Base-by-base conservation (phyloP, 164 flowering plant species). In the Akebia trifoliata region DNA sequence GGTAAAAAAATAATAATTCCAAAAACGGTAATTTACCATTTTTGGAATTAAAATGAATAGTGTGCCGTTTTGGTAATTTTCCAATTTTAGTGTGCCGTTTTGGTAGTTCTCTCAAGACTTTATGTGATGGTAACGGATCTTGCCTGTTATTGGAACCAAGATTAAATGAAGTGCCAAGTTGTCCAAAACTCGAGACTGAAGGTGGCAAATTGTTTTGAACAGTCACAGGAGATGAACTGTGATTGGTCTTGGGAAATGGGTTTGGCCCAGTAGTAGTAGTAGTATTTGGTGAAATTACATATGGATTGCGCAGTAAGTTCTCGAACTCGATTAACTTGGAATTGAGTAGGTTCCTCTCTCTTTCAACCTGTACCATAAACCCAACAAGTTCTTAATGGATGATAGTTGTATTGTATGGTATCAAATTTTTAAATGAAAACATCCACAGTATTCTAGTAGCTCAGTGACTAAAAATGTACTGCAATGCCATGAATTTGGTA, bases 321-420 rank as follows among this genome's bases (percentile, higher is more conserved):
- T 91, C 84, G 65, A 78, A 91, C 72, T 91, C 88, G 46, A 62
- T 40, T 62, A 86, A 55, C 69, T 86, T 91, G 55, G 85, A 73
- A 32, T 76, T 80, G 15, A 84, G 73, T 46, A 84, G 66, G 69
- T 55, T 81, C 68, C 95, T 79, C 78, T 92, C 98, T 67, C 75
- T 86, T 22, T 88, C 93, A 65, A 92, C 78, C 98, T 92, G 85
- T 25, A 71, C 21, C 22, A 66, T 6, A 48, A 36, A 35, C 15
- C 26, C 37, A 47, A 24, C 24, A 39, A 12, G 8, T 35, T 32
- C 7, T 29, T 31, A 5, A 22, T 4, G 9, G 9, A 9, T 24
- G 20, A 50, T 35, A 21, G n/a, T 26, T 30, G 15, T 8, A 10
- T 15, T 21, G 30, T 21, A 21, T n/a, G 0, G 24, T 20, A 53